Evolutionary conservation across 2,329 filamentous ascomycete genomes (phyloP).

Genomic region (Trichophyton verrucosum): DNA sequence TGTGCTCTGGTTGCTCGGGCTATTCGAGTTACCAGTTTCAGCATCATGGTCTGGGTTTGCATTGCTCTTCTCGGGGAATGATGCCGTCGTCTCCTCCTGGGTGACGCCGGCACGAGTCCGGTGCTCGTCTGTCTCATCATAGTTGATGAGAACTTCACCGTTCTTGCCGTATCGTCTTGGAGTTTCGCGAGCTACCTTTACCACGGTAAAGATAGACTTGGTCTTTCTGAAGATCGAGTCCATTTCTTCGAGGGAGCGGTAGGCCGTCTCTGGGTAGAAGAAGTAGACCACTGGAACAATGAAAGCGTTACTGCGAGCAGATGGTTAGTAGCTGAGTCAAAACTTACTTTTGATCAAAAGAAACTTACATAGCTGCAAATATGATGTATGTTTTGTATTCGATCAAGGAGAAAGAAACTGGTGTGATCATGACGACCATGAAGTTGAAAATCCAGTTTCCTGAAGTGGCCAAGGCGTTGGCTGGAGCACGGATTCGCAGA

Average conservation of each 20-base stretch:
- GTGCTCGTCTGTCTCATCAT: slow-evolving; percentile 35
- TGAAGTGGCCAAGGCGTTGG: slow-evolving; percentile 51
- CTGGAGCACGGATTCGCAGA: slow-evolving; percentile 38
- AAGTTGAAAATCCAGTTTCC: slow-evolving; percentile 53
- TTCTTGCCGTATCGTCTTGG: slow-evolving; percentile 47
- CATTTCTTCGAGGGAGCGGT: slow-evolving; percentile 54
- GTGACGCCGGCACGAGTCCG: slow-evolving; percentile 19
- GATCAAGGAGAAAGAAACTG: slow-evolving; percentile 46
- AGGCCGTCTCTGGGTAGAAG: slow-evolving; percentile 50
- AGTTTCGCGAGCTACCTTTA: slow-evolving; percentile 38
- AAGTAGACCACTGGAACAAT: slow-evolving; percentile 48
- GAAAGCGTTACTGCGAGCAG: slow-evolving; percentile 34
- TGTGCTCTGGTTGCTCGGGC: neutral
- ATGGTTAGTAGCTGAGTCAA: slow-evolving; percentile 7
- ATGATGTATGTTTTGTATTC: slow-evolving; percentile 45
- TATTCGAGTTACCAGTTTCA: slow-evolving; percentile 1
- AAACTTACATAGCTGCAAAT: slow-evolving; percentile 40
- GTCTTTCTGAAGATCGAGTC: slow-evolving; percentile 54
- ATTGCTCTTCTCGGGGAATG: neutral
- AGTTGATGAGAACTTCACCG: slow-evolving; percentile 44
- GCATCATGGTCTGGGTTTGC: slow-evolving; percentile 1
- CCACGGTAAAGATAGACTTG: slow-evolving; percentile 37
- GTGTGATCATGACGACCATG: slow-evolving; percentile 55
- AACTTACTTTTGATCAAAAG: too few species aligned
- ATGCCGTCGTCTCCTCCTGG: neutral